Conservation (phyloP, 192 early-diverging fungal genomes). For the Umbelopsis sp. region DNA sequence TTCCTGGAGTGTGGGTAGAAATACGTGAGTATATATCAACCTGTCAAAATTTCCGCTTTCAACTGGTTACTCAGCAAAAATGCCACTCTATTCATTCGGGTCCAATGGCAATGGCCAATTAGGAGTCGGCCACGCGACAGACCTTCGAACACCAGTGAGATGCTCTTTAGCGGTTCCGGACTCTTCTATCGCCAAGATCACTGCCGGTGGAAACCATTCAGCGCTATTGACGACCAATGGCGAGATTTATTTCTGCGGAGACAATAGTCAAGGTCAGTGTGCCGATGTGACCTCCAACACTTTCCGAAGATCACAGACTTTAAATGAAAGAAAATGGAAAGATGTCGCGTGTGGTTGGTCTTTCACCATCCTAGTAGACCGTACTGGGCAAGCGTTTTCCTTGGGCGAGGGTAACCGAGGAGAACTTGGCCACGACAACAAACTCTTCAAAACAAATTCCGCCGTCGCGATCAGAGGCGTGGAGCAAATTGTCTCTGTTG, state of each 20-base stretch:
- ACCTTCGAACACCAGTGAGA: conserved; percentile 26
- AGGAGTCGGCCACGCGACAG: conserved; percentile 50
- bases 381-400: conserved; percentile 41
- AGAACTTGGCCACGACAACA: conserved; percentile 48
- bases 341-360: conserved; percentile 69
- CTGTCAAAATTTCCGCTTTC: not conserved
- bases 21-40: not conserved
- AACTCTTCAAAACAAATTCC: conserved; percentile 23
- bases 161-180: conserved; percentile 12
- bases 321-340: conserved; percentile 21
- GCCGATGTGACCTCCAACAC: conserved; percentile 4
- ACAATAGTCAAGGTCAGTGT: conserved; percentile 53
- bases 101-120: conserved; percentile 73
- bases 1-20: not conserved
- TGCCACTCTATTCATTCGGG: conserved; percentile 52
- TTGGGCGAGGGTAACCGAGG: conserved; percentile 58
- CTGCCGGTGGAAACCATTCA: conserved; percentile 74
- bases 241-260: conserved; percentile 48
- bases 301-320: not conserved
- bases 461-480: conserved; percentile 23
- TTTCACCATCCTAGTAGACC: conserved; percentile 41
- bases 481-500: conserved; percentile 44
- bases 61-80: not conserved
- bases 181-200: conserved; percentile 32
- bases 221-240: conserved; percentile 46